Conservation (phyloP, 257 asterid species). For the Solanum sejunctum region DNA sequence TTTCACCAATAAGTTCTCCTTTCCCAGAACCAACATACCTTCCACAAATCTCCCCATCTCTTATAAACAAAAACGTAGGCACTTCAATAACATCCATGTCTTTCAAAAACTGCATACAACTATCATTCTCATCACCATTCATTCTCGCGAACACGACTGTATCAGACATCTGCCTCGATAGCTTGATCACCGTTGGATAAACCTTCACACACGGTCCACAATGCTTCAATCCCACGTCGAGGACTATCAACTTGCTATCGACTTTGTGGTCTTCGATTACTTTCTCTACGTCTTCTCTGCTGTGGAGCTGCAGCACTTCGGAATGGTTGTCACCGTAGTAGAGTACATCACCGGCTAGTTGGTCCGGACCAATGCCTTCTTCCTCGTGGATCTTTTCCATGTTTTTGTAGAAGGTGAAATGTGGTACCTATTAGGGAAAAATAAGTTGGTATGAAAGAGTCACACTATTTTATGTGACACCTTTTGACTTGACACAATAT, state of each 20-base stretch:
- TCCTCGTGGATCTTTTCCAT: slow-evolving; percentile 95
- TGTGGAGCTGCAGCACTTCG: slow-evolving; percentile 72
- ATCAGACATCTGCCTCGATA: slow-evolving; percentile 74
- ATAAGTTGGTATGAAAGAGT: neutral
- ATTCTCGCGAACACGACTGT: slow-evolving; percentile 77
- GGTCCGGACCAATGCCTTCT: slow-evolving; percentile 81
- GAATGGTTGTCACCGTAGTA: slow-evolving; percentile 94
- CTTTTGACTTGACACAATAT: too few species aligned
- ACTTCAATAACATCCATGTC: slow-evolving; percentile 86
- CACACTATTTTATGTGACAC: neutral
- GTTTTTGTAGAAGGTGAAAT: slow-evolving; percentile 84
- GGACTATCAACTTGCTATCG: slow-evolving; percentile 46
- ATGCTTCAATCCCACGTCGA: slow-evolving; percentile 89
- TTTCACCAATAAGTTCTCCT: slow-evolving; percentile 96
- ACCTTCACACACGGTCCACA: slow-evolving; percentile 99
- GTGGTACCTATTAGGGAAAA: slow-evolving; percentile 33
- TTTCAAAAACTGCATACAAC: slow-evolving; percentile 84
- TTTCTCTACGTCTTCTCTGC: slow-evolving; percentile 59
- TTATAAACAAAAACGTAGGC: slow-evolving; percentile 87
- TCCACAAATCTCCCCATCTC: slow-evolving; percentile 69
- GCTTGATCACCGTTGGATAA: slow-evolving; percentile 79
- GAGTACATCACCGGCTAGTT: slow-evolving; percentile 71
- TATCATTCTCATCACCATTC: slow-evolving; percentile 96
- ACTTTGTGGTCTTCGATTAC: slow-evolving; percentile 45
- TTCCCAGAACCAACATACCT: slow-evolving; percentile 95